Base-by-base conservation (phyloP, 768 basidiomycete genomes). In the Dacryopinax spathularia region DNA sequence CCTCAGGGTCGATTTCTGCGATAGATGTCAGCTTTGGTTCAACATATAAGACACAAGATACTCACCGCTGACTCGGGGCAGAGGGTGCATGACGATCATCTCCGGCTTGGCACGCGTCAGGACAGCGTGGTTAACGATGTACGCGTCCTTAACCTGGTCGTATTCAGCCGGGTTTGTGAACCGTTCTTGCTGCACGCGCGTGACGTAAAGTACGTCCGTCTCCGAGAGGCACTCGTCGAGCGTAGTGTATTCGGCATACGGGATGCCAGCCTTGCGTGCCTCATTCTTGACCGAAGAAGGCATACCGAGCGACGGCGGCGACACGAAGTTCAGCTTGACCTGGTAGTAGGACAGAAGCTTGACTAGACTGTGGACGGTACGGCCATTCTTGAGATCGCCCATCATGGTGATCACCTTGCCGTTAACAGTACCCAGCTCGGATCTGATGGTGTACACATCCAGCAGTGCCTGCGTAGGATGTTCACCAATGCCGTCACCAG, bases 11-110 rank as follows among this genome's bases (percentile, higher is more conserved):
- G 69, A 99, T 97, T 87, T 99, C 96, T 92, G 68, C 2, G n/a
- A 27, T 65, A 44, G 35, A 34, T 12, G 64, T 72, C 63, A 70
- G 63, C 5, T 6, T 27, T 6, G 20, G 25, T 9, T 56, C 18
- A 18, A 18, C 18, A 27, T 56, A 18, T 29, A 20, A 27, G 20
- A 63, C 34, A 6, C 22, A n/a, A 20, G 15, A 59, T 34, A 72
- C 83, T 67, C 67, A 86, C 90, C 90, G 65, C 90, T 91, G 60
- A 95, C 85, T 70, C 96, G 77, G 15, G 96, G 96, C 22, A 99
- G 79, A n/a, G 96, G 96, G 74, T 99, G 96, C 93, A 99, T 95
- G 67, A 98, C 92, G 64, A 98, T 97, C 85, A 96, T 91, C 62
- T 93, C 89, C 67, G 91, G 88, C 77, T 98, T 98, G 10, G 96